These are phyloP conservation scores for Phytophthora chlamydospora DNA, from an alignment of 352 stramenopile species.

Conservation along the genomic window DNA sequence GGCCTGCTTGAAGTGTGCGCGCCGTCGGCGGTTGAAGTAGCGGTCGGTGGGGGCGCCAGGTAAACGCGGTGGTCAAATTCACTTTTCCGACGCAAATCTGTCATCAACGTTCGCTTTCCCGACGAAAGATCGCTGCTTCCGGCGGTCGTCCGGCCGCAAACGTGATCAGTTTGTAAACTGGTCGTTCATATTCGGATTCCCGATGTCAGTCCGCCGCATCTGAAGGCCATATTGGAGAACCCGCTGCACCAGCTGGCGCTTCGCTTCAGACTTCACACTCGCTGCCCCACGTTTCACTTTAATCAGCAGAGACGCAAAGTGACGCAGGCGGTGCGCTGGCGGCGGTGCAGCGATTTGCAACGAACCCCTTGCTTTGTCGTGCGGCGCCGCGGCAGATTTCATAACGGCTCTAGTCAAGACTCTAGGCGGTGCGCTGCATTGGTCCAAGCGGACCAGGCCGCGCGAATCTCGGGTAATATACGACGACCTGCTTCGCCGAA, in stretches of 20 bases:
- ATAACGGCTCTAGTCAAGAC: no score
- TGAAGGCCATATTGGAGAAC: constrained; percentile 3
- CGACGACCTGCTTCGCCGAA: no score
- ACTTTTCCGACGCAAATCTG: constrained; percentile 18
- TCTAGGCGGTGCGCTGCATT: no score
- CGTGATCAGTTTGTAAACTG: constrained; percentile 22
- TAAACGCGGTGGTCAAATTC: constrained; percentile 13
- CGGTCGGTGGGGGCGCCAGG: no score
- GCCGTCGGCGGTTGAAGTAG: constrained; percentile 1
- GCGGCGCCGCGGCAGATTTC: no score
- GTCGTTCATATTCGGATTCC: constrained; percentile 1
- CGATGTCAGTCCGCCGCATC: constrained; percentile 8
- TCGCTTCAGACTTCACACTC: constrained; percentile 20
- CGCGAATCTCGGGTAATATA: no score
- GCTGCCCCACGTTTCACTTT: constrained; percentile 12
- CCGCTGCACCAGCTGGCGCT: constrained; percentile 9
- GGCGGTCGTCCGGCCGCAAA: constrained; percentile 12
- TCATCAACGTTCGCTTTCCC: constrained; percentile 18
- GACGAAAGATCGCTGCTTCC: constrained; percentile 19
- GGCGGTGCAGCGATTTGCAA: constrained; percentile 13
- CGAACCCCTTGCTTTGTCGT: background rate
- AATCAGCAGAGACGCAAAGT: constrained; percentile 19
- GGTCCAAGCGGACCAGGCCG: no score
- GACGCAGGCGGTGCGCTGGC: constrained; percentile 1
- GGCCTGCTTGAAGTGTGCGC: constrained; percentile 3